Conservation (phyloP, 1,284 basidiomycete species). For the Leccinum pachyderme region DNA sequence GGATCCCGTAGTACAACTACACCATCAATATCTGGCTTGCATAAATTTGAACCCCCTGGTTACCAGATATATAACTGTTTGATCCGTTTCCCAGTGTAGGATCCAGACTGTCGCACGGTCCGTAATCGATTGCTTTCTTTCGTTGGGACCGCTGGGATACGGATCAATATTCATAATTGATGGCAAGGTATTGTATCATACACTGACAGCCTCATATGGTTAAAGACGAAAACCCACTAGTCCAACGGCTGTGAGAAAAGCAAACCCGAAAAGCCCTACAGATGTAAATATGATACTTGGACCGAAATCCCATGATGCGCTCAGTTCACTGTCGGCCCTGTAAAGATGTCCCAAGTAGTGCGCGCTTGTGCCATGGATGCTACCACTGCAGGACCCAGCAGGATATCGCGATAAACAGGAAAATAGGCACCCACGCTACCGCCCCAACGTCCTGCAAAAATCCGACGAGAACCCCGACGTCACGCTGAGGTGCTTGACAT, state of each 20-base stretch:
- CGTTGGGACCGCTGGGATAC: neutral
- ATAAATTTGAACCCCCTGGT: conserved; percentile 1
- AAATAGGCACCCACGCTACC: conserved; percentile 39
- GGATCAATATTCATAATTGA: neutral
- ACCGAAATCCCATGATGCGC: neutral
- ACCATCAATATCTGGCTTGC: neutral
- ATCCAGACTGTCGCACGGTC: neutral
- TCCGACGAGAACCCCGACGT: conserved; percentile 32
- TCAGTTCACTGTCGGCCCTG: neutral
- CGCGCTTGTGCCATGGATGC: neutral
- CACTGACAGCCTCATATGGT: neutral
- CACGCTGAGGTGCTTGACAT: conserved; percentile 12
- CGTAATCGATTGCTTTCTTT: neutral
- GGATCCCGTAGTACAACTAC: neutral
- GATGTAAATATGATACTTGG: neutral
- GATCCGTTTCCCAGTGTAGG: neutral
- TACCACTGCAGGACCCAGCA: conserved; percentile 31
- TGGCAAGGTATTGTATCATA: neutral
- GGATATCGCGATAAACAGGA: conserved; percentile 23
- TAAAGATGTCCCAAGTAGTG: neutral
- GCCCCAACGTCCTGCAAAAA: conserved; percentile 32
- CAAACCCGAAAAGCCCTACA: neutral
- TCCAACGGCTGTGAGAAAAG: neutral
- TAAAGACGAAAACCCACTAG: neutral
- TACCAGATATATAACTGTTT: neutral